Evolutionary conservation across 2,329 filamentous ascomycete genomes (phyloP), one percentile per base, ranked within the genome.

Genomic region (Helotiales sp.): DNA sequence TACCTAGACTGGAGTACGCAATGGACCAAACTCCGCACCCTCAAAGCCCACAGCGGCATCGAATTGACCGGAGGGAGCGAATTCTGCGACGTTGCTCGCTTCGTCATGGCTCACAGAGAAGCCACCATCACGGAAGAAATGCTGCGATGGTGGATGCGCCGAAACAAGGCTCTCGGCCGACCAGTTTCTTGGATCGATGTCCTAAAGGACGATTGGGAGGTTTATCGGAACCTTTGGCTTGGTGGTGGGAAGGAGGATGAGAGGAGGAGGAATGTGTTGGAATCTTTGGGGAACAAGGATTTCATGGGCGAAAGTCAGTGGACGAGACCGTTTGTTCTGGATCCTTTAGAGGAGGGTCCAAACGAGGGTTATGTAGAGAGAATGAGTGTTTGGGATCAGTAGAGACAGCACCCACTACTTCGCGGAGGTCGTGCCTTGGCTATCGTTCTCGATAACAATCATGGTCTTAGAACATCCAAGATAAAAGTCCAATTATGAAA

Each of bases 1-100:
- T 72, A 73, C 20, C 47, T 77, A 1, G 72, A 76, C 37, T 77
- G 75, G 75, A 61, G 63, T 6, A 65, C 26, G 17, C 66, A 71
- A 20, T 77, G 75, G 75, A 50, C 66, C 8, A 73, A 71, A 54
- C 22, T 77, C 15, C 57, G 43, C 1, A 68, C 61, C 4, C 61
- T 75, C 1, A 65, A 65, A 28, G 11, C 74, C 3, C 52, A 67
- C 34, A 73, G 65, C 49, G 72, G 69, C 10, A 28, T 67, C 1
- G 24, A 50, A 6, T 54, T 75, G 2, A 47, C 32, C 20, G 61
- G 65, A 32, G 49, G 63, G 10, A 69, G 65, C 20, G 43, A 63
- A 3, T 62, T 63, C 45, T 15, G 17, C 8, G 66, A 72, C 43
- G 67, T 71, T 3, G 43, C 63, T 10, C 37, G 50, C 28, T 73